Base-by-base conservation (phyloP, 768 basidiomycete species). In the Trametopsis cervina region DNA sequence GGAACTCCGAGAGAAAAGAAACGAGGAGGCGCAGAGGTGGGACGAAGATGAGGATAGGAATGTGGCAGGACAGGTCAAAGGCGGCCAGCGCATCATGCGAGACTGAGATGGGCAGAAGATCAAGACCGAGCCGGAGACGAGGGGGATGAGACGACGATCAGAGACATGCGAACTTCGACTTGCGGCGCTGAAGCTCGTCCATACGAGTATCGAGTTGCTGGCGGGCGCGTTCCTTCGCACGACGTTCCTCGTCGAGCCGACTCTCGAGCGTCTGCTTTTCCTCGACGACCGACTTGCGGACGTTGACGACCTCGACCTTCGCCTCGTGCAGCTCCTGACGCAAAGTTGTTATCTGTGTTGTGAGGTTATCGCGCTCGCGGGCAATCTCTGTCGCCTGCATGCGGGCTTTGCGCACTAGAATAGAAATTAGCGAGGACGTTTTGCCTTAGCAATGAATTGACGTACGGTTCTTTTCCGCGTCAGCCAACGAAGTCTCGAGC, bases 401-500 rank as follows among this genome's bases (percentile, higher is more conserved):
- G 29, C 92, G 88, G 4, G 91, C 86, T 67, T 95, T 95, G 51
- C 93, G 88, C 47, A 95, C 89, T 92, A 58, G 26, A 47, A 24
- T 25, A n/a, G n/a, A n/a, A n/a, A n/a, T n/a, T n/a, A n/a, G n/a
- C n/a, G n/a, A n/a, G n/a, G 37, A 41, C 38, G 42, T 9, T 29
- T 40, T 15, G 9, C 15, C 47, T 35, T 10, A 54, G 39, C 35
- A n/a, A n/a, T n/a, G n/a, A 35, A 15, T 40, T 44, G 11, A 79
- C 89, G 69, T 66, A 92, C 90, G 71, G 60, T 92, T 93, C 65
- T 95, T 90, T 70, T 95, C 93, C 18, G 89, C 89, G 58, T 95
- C 92, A 42, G 86, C 85, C 12, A 95, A 73, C 4, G 89, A 90
- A 38, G 83, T 77, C 67, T 95, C 90, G 21, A 95, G 74, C 9